Evolutionary conservation across 352 stramenopile genomes (phyloP).

Genomic region (Globisporangium recalcitrans): DNA sequence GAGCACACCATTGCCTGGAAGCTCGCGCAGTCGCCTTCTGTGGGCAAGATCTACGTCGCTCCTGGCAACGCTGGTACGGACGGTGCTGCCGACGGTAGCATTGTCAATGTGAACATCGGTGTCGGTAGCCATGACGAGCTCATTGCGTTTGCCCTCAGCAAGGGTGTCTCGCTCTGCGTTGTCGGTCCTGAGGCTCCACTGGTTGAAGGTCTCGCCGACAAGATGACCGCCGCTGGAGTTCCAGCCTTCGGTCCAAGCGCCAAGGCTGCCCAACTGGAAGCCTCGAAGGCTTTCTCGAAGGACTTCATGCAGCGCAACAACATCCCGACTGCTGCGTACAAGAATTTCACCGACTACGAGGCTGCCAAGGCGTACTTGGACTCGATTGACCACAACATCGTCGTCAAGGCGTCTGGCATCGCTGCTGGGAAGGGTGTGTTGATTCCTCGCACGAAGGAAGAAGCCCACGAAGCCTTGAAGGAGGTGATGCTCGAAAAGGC

Average conservation of each 20-base stretch:
- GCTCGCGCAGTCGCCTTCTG: constrained; percentile 77
- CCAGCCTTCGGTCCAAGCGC: constrained; percentile 95
- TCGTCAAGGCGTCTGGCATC: constrained; percentile 99
- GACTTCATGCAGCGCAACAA: constrained; percentile 97
- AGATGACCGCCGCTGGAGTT: constrained; percentile 89
- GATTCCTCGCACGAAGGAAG: constrained; percentile 91
- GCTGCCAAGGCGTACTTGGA: constrained; percentile 91
- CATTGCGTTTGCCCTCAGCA: constrained; percentile 75
- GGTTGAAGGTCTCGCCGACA: constrained; percentile 95
- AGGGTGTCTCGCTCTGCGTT: constrained; percentile 93
- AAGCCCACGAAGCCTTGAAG: constrained; percentile 91
- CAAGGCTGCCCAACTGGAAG: constrained; percentile 94
- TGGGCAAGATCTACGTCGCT: constrained; percentile 82
- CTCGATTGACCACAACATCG: constrained; percentile 91
- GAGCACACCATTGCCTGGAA: constrained; percentile 95
- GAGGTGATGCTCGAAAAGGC: constrained; percentile 97
- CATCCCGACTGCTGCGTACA: constrained; percentile 97
- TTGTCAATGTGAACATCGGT: constrained; percentile 79
- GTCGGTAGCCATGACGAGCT: constrained; percentile 60
- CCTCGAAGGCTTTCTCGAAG: constrained; percentile 98
- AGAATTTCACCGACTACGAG: constrained; percentile 94
- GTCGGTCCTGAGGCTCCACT: constrained; percentile 97
- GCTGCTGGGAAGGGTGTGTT: constrained; percentile 99
- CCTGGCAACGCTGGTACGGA: constrained; percentile 90
- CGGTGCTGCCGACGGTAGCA: constrained; percentile 25